Base-by-base conservation (phyloP, 306 rosid genomes). In the Rubus parviflorus region DNA sequence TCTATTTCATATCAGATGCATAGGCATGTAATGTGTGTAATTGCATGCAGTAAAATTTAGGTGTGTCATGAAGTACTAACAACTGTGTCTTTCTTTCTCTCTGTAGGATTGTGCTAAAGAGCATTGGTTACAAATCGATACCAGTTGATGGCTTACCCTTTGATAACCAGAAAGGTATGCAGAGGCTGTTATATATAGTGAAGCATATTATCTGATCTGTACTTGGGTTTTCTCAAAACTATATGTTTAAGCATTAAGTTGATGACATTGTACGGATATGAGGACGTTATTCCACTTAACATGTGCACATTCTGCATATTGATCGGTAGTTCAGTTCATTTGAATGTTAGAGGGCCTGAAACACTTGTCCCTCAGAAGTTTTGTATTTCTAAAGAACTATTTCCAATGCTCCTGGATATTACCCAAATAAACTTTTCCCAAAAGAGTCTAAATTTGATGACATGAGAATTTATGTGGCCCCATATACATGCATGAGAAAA, bases 101-200 rank as follows among this genome's bases (percentile, higher is more conserved):
- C 58, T 86, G 77, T 81, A 95, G 98, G 91, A 76, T 95, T 87
- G 96, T 82, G 70, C 85, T 90, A 37, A 92, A 92, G 93, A 92
- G 98, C 88, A 92, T 95, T 82, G 99, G 97, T 61, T 95, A 92
- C 86, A 95, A 88, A 87, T 90, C 99, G 68, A 69, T 88, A 82
- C 96, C 93, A 7, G 91, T 90, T 52, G 90, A 89, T 73, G 99
- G 94, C 80, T 82, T 95, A 46, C 95, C 96, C 76, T 95, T 95
- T 68, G 92, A 92, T 85, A 83, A 88, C 73, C 82, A 77, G 81
- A 92, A 87, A 90, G 99, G 97, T 92, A 76, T 6, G 42, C 15
- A 17, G 30, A 70, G 8, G 30, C 8, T 49, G 9, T 42, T 42
- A 40, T 30, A 30, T 30, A 2, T 30, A 30, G 35, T 30, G 35